Evolutionary conservation across 2,329 filamentous ascomycete genomes (phyloP).

Genomic region (Coniochaeta ligniaria): DNA sequence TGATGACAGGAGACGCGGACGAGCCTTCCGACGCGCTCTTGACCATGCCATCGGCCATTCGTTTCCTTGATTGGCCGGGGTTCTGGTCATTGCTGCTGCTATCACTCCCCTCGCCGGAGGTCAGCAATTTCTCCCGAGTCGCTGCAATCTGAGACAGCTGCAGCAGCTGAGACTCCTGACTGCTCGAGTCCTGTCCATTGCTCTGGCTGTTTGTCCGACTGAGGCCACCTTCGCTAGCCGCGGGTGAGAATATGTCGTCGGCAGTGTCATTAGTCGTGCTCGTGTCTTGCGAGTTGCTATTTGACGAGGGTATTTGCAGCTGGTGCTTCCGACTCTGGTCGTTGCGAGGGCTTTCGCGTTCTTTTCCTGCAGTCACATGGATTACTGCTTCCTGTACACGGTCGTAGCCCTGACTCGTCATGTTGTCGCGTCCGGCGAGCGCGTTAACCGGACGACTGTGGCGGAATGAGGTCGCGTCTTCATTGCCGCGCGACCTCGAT

Average conservation of each 20-base stretch:
- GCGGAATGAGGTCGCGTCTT: constrained; percentile 11
- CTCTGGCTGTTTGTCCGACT: constrained; percentile 29
- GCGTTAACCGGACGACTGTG: background rate
- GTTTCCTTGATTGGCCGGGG: constrained; percentile 49
- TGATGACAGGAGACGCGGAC: constrained; percentile 38
- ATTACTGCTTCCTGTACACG: background rate
- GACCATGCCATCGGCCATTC: constrained; percentile 68
- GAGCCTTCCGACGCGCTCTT: constrained; percentile 42
- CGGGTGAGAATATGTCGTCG: constrained; percentile 35
- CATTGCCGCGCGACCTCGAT: constrained; percentile 5
- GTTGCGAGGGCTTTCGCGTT: background rate
- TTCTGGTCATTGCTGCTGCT: background rate
- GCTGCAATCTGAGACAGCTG: constrained; percentile 53
- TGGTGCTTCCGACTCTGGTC: background rate
- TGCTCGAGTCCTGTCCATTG: constrained; percentile 37
- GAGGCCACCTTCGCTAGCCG: constrained; percentile 32
- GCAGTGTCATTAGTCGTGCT: constrained; percentile 27
- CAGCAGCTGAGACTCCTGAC: constrained; percentile 48
- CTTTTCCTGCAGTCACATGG: background rate
- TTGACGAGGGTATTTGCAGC: constrained; percentile 18
- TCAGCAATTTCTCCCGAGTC: constrained; percentile 39
- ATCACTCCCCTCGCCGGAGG: constrained; percentile 22
- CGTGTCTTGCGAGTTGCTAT: constrained; percentile 37
- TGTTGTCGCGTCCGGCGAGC: constrained; percentile 5
- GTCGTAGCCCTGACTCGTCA: constrained; percentile 7